Evolutionary conservation across 2,329 filamentous ascomycete genomes (phyloP).

Genomic region (Sporothrix humicola): DNA sequence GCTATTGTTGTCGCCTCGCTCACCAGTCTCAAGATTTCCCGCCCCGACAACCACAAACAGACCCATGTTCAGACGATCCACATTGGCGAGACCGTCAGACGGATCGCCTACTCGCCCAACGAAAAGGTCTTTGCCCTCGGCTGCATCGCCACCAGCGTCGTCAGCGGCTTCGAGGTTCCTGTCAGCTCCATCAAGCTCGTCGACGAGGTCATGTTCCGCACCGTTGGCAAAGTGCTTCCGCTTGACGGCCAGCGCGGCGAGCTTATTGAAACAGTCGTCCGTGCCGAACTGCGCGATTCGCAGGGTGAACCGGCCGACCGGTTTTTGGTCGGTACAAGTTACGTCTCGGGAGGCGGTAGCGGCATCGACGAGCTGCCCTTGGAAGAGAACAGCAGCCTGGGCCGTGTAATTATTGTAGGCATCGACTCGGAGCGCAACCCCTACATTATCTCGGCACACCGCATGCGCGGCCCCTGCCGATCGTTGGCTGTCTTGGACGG

Average conservation of each 20-base stretch:
- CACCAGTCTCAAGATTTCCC: slow-evolving; percentile 75
- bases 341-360: slow-evolving; percentile 59
- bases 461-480: slow-evolving; percentile 79
- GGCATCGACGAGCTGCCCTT: slow-evolving; percentile 46
- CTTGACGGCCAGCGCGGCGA: slow-evolving; percentile 64
- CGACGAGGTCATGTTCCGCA: slow-evolving; percentile 85
- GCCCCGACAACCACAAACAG: slow-evolving; percentile 81
- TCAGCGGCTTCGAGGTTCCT: slow-evolving; percentile 74
- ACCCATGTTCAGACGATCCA: slow-evolving; percentile 85
- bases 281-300: slow-evolving; percentile 70
- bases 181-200: slow-evolving; percentile 85
- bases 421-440: slow-evolving; percentile 76
- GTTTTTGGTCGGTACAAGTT: slow-evolving; percentile 91
- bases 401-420: slow-evolving; percentile 84
- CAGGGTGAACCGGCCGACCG: slow-evolving; percentile 68
- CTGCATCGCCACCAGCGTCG: slow-evolving; percentile 76
- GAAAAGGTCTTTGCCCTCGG: slow-evolving; percentile 86
- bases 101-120: slow-evolving; percentile 81
- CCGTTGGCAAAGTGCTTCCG: slow-evolving; percentile 71
- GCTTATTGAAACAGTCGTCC: slow-evolving; percentile 82
- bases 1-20: slow-evolving; percentile 82
- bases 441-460: slow-evolving; percentile 71
- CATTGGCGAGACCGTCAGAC: slow-evolving; percentile 80
- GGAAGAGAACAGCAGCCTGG: slow-evolving; percentile 61
- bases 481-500: slow-evolving; percentile 76